These are phyloP conservation scores for Phytophthora cryptogea DNA, from an alignment of 352 stramenopile genomes.

Conservation along the genomic window DNA sequence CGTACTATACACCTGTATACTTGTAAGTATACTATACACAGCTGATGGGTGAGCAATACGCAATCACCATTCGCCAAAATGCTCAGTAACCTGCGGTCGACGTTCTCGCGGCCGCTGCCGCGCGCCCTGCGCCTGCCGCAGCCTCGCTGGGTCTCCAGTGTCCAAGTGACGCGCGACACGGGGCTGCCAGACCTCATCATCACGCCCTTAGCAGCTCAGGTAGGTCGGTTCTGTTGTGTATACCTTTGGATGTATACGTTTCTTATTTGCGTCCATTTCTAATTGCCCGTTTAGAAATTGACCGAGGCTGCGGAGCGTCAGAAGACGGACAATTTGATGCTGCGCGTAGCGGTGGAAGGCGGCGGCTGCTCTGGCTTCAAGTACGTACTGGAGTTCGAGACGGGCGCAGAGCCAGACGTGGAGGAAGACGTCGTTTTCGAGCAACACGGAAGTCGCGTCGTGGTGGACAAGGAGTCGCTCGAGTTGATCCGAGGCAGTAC, in stretches of 20 bases:
- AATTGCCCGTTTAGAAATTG: slow-evolving; percentile 49
- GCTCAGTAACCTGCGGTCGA: slow-evolving; percentile 31
- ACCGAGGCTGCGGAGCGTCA: slow-evolving; percentile 58
- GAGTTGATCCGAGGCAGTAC: slow-evolving; percentile 94
- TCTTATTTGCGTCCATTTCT: slow-evolving; percentile 5
- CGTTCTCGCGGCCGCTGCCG: slow-evolving; percentile 26
- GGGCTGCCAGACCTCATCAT: slow-evolving; percentile 70
- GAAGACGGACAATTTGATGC: slow-evolving; percentile 60
- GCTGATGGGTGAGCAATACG: background rate
- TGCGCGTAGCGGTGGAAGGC: slow-evolving; percentile 91
- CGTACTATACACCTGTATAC: background rate
- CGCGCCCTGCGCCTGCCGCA: slow-evolving; percentile 17
- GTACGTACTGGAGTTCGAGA: slow-evolving; percentile 92
- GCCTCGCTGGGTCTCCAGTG: slow-evolving; percentile 36
- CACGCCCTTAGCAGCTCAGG: slow-evolving; percentile 63
- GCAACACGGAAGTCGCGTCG: slow-evolving; percentile 83
- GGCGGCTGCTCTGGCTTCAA: slow-evolving; percentile 94
- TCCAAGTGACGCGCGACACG: slow-evolving; percentile 47
- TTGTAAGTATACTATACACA: too few relatives aligned
- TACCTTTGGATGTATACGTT: background rate
- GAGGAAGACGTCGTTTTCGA: slow-evolving; percentile 84
- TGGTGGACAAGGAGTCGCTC: slow-evolving; percentile 94
- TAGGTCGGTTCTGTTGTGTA: slow-evolving; percentile 4
- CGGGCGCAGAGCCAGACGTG: slow-evolving; percentile 43
- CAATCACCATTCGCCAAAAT: slow-evolving; percentile 7